Base-by-base conservation (phyloP, 2,329 filamentous ascomycete species). In the Teratosphaeriaceae sp. region DNA sequence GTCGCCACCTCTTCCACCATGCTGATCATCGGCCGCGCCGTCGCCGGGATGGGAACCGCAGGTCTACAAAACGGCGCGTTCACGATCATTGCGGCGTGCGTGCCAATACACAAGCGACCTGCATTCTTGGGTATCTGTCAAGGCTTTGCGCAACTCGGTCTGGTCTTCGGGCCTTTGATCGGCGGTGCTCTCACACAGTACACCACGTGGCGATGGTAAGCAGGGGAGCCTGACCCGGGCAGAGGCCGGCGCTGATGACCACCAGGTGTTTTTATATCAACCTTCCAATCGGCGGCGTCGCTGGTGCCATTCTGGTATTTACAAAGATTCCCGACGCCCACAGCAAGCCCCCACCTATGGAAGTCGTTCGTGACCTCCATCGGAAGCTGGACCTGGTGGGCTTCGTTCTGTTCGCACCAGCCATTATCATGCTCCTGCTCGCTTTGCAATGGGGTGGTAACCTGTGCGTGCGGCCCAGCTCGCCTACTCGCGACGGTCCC, bases 1-100 rank as follows among this genome's bases (percentile, higher is more conserved):
- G 67, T 40, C 1, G 70, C 77, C 0, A 61, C 54, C 0, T 71
- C 65, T 2, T 76, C 74, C 0, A 49, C 61, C 1, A 74, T 75
- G 65, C 69, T 80, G 41, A 79, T 80, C 38, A 55, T 72, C 11
- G 75, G 75, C 2, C 69, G 76, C 5, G 70, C 73, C 2, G 59
- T 80, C 2, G 72, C 76, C 0, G 77, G 76, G 0, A 49, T 73
- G 0, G 76, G 76, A 2, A 66, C 65, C 1, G 68, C 75, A 0
- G 77, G 73, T 0, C 23, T 52, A 13, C 41, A 45, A 24, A 50
- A 45, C 21, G 50, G 50, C 18, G 43, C 48, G 3, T 42, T 48
- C 13, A 47, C 45, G 2, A 52, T 50, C 36, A 48, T 52, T 15
- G 19, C 45, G 2, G 36, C 38, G 9, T 18, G 29, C 9, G 39